Evolutionary conservation across 352 stramenopile species (phyloP).

Genomic region (Poterioochromonas sp.): DNA sequence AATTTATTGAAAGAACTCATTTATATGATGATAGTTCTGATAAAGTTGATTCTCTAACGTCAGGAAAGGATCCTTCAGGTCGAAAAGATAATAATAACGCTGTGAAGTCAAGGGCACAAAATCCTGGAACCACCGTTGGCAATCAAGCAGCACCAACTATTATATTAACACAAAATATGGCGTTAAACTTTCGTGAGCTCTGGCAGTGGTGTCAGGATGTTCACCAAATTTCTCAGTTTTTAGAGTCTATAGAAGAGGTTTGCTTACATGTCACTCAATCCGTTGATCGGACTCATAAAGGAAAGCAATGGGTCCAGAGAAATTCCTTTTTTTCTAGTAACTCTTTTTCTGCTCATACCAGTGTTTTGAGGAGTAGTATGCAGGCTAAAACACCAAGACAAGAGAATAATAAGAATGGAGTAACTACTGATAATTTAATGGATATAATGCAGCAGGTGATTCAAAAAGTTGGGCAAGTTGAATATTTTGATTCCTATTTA

Average conservation of each 20-base stretch:
- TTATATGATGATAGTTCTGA: neutral
- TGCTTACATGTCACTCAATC: neutral
- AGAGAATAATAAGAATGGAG: neutral
- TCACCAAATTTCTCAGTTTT: neutral
- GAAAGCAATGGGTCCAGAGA: neutral
- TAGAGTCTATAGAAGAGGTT: neutral
- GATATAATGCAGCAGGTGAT: neutral
- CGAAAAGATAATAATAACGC: no score
- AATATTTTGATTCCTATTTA: neutral
- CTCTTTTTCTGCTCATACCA: neutral
- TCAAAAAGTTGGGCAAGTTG: neutral
- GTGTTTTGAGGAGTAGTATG: neutral
- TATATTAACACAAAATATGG: no score
- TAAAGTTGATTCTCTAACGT: neutral
- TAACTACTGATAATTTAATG: neutral
- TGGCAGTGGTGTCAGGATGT: constrained; percentile 24
- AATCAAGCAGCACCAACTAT: neutral
- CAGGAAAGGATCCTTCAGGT: no score
- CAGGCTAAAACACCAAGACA: neutral
- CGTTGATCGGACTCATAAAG: neutral
- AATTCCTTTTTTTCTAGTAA: constrained; percentile 1
- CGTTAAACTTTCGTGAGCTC: neutral
- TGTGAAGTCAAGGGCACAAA: no score
- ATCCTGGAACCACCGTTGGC: no score
- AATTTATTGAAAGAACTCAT: neutral